Conservation (phyloP, 148 eudicot genomes). For the Gaultheria prostrata region DNA sequence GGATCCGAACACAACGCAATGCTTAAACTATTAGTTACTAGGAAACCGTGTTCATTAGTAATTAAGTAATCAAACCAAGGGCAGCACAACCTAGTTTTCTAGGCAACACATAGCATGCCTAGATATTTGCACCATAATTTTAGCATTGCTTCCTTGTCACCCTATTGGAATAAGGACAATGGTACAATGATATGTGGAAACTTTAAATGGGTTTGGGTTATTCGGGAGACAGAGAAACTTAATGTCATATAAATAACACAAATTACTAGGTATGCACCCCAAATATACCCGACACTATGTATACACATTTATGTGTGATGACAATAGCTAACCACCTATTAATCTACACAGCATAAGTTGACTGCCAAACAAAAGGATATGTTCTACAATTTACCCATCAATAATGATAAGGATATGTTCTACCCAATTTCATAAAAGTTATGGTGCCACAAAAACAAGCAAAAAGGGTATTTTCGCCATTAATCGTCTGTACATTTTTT, state of each 20-base stretch:
- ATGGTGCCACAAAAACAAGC: not conserved
- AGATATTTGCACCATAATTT: not conserved
- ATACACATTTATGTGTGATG: not conserved
- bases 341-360: not conserved
- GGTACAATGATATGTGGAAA: not conserved
- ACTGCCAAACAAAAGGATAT: not conserved
- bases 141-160: constrained; percentile 9
- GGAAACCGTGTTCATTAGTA: not conserved
- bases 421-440: too few species aligned
- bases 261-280: not conserved
- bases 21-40: not conserved
- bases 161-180: not conserved
- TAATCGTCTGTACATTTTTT: not conserved
- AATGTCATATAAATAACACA: not conserved
- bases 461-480: not conserved
- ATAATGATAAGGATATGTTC: not conserved
- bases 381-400: not conserved
- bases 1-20: not conserved
- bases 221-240: constrained; percentile 5
- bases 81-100: not conserved
- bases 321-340: not conserved
- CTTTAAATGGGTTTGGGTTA: not conserved
- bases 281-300: constrained; percentile 8
- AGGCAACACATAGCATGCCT: not conserved
- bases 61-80: not conserved